Base-by-base conservation (phyloP, 176 grass and related monocot species). In the Saccharum officinarum region DNA sequence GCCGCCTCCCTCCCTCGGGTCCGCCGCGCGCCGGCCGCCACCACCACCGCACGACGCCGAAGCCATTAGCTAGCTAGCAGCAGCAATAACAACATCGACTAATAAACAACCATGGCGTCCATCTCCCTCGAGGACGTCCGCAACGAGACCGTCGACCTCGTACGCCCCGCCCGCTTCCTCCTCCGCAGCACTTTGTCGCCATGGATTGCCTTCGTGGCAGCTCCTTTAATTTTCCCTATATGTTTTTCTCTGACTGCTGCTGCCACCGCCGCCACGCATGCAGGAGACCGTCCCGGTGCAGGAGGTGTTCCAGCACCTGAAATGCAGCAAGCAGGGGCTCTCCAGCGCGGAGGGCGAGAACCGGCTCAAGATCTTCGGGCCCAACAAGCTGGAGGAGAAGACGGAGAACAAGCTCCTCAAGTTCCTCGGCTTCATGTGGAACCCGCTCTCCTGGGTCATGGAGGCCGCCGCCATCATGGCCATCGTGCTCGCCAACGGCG, bases 391-490 rank as follows among this genome's bases (percentile, higher is more conserved):
- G 26, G 94, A 97, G 80, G 94, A 97, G 88, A 94, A 94, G 90
- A 78, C 83, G 75, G 95, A 95, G 82, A 93, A n/a, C 92, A 97
- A 97, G 87, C 47, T 97, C 33, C 95, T 97, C 84, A 97, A 97
- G 87, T 97, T 97, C 84, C 72, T 95, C 5, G 95, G 95, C 1
- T 97, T 97, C 90, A 97, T 97, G 95, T 97, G 95, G 95, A 97
- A 97, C 76, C 92, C 95, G 16, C 92, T 97, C 2, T 97, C 95
- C 0, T 97, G 95, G 95, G 95, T 97, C 52, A 97, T 97, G 95
- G 95, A 97, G 81, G 52, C 77, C 50, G 95, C 95, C 8, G 95
- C 95, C 22, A 73, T 97, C 84, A 97, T 97, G 95, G 95, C 95
- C 37, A 97, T 97, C 82, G 91, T 67, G 16, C 82, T 97, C 40